A percentile compares a stretch with the other conserved stretches of the same genome.
phyloP scores from a whole-genome alignment of 495 filamentous ascomycete genomes.

The Xeromyces bisporus region DNA sequence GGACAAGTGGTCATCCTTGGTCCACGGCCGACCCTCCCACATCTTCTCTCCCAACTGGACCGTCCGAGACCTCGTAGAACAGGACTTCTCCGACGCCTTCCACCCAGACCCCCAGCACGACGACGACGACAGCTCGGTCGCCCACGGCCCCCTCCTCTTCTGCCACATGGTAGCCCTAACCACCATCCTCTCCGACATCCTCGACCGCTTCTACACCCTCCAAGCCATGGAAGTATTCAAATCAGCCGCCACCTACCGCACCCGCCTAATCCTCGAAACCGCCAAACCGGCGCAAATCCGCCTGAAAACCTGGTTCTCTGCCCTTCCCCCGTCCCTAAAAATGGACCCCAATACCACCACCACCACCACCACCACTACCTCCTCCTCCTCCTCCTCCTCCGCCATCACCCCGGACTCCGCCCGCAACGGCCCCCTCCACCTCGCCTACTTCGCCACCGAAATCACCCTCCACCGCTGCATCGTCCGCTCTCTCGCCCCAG shows the following conservation, averaged over 20 bases:
- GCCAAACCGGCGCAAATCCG: slow-evolving; percentile 45
- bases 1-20: slow-evolving; percentile 42
- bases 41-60: slow-evolving; percentile 40
- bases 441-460: slow-evolving; percentile 45
- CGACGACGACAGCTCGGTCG: slow-evolving; percentile 20
- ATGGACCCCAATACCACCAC: slow-evolving; percentile 34
- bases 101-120: slow-evolving; percentile 16
- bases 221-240: slow-evolving; percentile 36
- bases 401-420: slow-evolving; percentile 23
- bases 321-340: slow-evolving; percentile 33
- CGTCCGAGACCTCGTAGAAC: slow-evolving; percentile 34
- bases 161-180: slow-evolving; percentile 42
- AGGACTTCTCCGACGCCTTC: slow-evolving; percentile 31
- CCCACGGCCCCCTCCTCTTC: slow-evolving; percentile 35
- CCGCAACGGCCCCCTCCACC: slow-evolving; percentile 37
- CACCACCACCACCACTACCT: slow-evolving; percentile 23
- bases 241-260: slow-evolving; percentile 30
- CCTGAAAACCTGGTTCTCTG: slow-evolving; percentile 41
- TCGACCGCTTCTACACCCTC: slow-evolving; percentile 44
- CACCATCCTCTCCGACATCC: slow-evolving; percentile 41
- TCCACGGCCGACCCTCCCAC: slow-evolving; percentile 38
- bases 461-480: slow-evolving; percentile 46
- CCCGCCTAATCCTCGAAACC: slow-evolving; percentile 38
- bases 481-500: slow-evolving; percentile 31
- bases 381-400: slow-evolving; percentile 26